Base-by-base conservation (phyloP, 495 filamentous ascomycete species). In the Aspergillus heteromorphus region DNA sequence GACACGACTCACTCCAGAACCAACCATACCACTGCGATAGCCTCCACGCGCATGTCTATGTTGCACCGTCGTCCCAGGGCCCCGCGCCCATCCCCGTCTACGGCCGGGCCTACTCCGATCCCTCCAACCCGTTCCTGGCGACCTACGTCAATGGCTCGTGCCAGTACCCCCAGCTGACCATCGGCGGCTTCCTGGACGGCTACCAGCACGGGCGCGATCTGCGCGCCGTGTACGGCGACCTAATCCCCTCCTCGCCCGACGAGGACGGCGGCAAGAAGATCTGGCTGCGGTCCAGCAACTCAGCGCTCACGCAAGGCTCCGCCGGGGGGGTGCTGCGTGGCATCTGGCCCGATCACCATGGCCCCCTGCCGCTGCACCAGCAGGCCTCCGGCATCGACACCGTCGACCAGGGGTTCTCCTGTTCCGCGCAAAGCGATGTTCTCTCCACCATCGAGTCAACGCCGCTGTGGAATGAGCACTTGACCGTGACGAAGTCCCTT, bases 131-230 rank as follows among this genome's bases (percentile, higher is more conserved):
- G 1, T 76, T 74, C 57, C 54, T 63, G 0, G 43, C 62, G 0
- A 57, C 40, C 23, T 61, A 58, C 21, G 70, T 76, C 20, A 70
- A 73, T 34, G 72, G 71, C 0, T 59, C 73, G 23, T 76, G 73
- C 31, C 73, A 76, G 55, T 74, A 72, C 29, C 73, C 73, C 0
- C 73, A 76, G 45, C 69, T 76, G 45, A 76, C 73, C 11, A 63
- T 74, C 19, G 73, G 73, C 17, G 73, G 73, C 36, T 52, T 74
- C 10, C 66, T 70, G 16, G 73, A 76, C 45, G 73, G 71, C 1
- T 71, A 64, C 49, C 70, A 72, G 51, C 73, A 76, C 58, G 73
- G 73, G 20, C 65, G 65, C 25, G 73, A 76, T 20, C 66, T 76
- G 6, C 66, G 65, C 58, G 54, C 52, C 4, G 61, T 76, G 18